Percentiles rank a stretch among this genome's conserved stretches.
Evolutionary conservation across 768 basidiomycete genomes (phyloP).

Genomic region (Boletus vinaceobasis): DNA sequence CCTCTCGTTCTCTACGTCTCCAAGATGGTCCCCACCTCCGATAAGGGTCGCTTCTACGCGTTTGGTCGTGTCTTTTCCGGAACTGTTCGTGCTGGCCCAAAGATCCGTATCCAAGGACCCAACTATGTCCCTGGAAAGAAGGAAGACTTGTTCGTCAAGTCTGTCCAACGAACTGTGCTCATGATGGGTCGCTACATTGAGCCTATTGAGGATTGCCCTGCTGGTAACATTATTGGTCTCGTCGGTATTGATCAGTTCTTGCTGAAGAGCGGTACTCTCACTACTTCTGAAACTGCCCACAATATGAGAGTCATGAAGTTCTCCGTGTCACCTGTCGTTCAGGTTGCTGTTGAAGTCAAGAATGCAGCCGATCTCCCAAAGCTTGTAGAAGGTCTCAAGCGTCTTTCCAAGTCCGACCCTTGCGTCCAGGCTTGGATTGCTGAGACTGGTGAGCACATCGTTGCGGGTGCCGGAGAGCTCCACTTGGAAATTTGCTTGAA

Average conservation of each 20-base stretch:
- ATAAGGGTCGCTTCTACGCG: slow-evolving; percentile 99
- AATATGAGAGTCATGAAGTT: slow-evolving; percentile 99
- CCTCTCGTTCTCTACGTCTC: slow-evolving; percentile 98
- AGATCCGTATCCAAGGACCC: slow-evolving; percentile 98
- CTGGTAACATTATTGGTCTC: slow-evolving; percentile 98
- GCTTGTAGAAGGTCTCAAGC: slow-evolving; percentile 99
- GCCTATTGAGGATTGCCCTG: slow-evolving; percentile 98
- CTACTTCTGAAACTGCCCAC: slow-evolving; percentile 96
- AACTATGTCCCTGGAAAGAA: slow-evolving; percentile 99
- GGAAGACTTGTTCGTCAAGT: slow-evolving; percentile 96
- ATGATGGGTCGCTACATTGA: slow-evolving; percentile 99
- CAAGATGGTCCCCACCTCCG: slow-evolving; percentile 99
- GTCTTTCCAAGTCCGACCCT: slow-evolving; percentile 99
- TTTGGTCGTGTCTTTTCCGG: slow-evolving; percentile 99
- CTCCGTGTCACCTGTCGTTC: slow-evolving; percentile 99
- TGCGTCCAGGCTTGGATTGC: slow-evolving; percentile 95
- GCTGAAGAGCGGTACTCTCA: slow-evolving; percentile 98
- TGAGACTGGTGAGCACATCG: slow-evolving; percentile 96
- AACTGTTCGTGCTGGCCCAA: slow-evolving; percentile 94
- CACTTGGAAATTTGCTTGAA: slow-evolving; percentile 99
- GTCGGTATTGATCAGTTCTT: slow-evolving; percentile 99
- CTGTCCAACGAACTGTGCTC: slow-evolving; percentile 96
- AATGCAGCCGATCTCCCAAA: slow-evolving; percentile 99
- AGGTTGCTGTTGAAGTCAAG: slow-evolving; percentile 99
- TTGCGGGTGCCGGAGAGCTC: slow-evolving; percentile 98